Evolutionary conservation across 148 eudicot species (phyloP), one percentile per base, ranked within the genome.

Genomic region (Gaultheria prostrata): DNA sequence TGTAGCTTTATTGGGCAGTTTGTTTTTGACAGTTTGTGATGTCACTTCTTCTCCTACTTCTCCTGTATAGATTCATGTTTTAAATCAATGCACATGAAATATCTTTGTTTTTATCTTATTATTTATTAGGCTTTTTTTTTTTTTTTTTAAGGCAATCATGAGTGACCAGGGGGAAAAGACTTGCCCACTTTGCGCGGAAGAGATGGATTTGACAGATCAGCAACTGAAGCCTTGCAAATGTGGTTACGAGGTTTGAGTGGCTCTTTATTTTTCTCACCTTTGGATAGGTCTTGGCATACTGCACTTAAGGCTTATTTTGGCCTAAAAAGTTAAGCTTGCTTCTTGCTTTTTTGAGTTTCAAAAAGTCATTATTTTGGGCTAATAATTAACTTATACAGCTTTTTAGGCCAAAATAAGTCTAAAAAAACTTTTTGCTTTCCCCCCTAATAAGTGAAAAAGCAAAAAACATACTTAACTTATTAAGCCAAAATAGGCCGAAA

Each of bases 181-280:
- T 85, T 95, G 98, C 89, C 98, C 98, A 82, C 98, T 95, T 82
- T 95, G 98, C 56, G 95, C 98, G 8, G 98, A 94, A 90, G 98
- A 95, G 93, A 95, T 95, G 98, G 98, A 95, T 89, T 88, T 95
- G 93, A 95, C 98, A 43, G 98, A 95, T 89, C 98, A 92, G 86
- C 98, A 95, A 82, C 85, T 95, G 89, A 95, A 94, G 93, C 98
- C 98, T 76, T 95, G 98, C 98, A 91, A 89, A 89, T 95, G 98
- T 89, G 98, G 98, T 39, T 95, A 95, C 35, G 98, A 95, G 93
- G 98, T 95, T 80, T 54, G 83, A 20, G n/a, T n/a, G 8, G 10
- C 33, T 39, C 24, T 45, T 85, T 24, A 12, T 59, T 61, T 79
- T 10, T 5, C 35, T 69, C 71, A 45, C 71, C 72, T 20, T 13